These are phyloP conservation scores for Phialophora macrospora DNA, from an alignment of 2,329 filamentous ascomycete genomes.

Conservation along the genomic window DNA sequence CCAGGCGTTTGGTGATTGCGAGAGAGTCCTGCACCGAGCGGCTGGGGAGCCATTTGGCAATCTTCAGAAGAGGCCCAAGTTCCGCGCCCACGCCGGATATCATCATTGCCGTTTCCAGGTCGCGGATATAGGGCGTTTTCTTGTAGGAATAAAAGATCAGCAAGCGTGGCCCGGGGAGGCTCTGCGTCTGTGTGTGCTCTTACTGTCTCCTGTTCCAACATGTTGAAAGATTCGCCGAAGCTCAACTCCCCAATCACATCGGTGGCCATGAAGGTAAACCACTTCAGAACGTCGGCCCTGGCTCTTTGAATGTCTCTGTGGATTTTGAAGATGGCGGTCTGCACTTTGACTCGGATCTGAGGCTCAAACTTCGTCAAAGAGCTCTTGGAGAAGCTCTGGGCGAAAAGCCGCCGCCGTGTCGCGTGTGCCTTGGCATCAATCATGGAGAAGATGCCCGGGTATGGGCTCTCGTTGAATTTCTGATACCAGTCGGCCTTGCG, in stretches of 20 bases:
- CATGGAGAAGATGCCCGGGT: slow-evolving; percentile 50
- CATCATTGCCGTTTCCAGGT: neutral
- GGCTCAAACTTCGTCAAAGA: neutral
- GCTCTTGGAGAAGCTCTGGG: slow-evolving; percentile 41
- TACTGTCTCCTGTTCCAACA: slow-evolving; percentile 15
- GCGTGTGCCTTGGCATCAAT: slow-evolving; percentile 49
- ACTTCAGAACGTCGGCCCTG: slow-evolving; percentile 55
- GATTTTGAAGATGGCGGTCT: slow-evolving; percentile 2
- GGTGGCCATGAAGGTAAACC: slow-evolving; percentile 60
- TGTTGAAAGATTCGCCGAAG: slow-evolving; percentile 53
- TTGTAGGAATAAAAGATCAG: neutral
- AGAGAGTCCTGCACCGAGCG: neutral
- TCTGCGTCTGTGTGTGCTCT: neutral
- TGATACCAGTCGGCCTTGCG: slow-evolving; percentile 45
- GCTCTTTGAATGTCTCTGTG: slow-evolving; percentile 8
- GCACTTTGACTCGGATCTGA: neutral
- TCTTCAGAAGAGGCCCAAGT: neutral
- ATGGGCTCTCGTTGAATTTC: slow-evolving; percentile 28
- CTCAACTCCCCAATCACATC: slow-evolving; percentile 60
- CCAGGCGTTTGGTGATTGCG: neutral
- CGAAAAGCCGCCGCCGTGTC: slow-evolving; percentile 50
- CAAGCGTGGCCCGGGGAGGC: neutral
- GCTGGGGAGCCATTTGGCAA: neutral
- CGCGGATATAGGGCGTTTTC: neutral
- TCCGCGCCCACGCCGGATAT: neutral